Base-by-base conservation (phyloP, 2,329 filamentous ascomycete species). In the Chaetomium sp. region DNA sequence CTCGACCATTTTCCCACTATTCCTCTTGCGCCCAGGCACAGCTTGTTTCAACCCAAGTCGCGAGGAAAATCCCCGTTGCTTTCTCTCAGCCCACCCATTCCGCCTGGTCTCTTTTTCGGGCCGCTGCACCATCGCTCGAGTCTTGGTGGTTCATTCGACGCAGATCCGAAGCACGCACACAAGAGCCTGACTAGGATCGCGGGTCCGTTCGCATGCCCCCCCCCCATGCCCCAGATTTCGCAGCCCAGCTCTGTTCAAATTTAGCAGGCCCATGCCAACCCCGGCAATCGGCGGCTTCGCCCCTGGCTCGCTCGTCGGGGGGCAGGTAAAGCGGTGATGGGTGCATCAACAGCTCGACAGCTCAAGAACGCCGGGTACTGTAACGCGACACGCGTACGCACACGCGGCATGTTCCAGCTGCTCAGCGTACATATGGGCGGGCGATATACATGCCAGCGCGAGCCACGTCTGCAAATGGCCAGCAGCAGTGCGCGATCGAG, bases 81-180 rank as follows among this genome's bases (percentile, higher is more conserved):
- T 29, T 29, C 27, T 51, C 50, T 66, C 64, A 61, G 65, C 65
- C 64, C 54, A 59, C 55, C 33, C 47, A 42, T 27, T 66, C 65
- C 47, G 65, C 65, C 65, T 64, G 65, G 65, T 58, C 65, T 38
- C 3, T 19, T n/a, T 64, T 61, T 66, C 57, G 51, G 65, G 65
- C 57, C 65, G 54, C 61, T 64, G 57, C 57, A 45, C 50, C 56
- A 16, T 45, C 33, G 13, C 27, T 42, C 38, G 38, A 42, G n/a
- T 16, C 38, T 42, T 42, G 38, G 38, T 19, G 16, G n/a, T n/a
- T n/a, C 35, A 38, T 38, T 38, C 35, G 35, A 38, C 21, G 42
- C 23, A 47, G 31, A 63, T 63, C 27, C 13, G 23, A 53, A 57
- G 49, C 51, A 12, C 3, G 4, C 38, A 42, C 16, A 16, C 27